A percentile compares a stretch with the other conserved stretches of the same genome.
Evolutionary conservation across 192 early-diverging fungal genomes (phyloP).

Genomic region (Geosiphon pyriformis): DNA sequence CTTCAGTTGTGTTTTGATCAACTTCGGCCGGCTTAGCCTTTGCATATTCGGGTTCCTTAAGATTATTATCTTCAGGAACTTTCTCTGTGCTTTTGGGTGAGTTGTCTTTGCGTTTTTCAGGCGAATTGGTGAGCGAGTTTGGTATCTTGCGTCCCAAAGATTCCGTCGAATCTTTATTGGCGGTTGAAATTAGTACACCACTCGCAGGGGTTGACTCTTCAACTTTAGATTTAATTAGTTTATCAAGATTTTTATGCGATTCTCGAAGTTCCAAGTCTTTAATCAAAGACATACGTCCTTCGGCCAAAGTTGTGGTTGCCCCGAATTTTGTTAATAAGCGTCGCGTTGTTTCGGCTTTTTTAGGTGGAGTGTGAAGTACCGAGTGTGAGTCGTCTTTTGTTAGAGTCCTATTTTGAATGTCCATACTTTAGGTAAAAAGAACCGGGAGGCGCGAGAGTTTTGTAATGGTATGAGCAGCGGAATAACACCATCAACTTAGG

Average conservation of each 20-base stretch:
- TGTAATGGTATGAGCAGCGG: too few relatives aligned
- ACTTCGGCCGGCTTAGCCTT: neutral
- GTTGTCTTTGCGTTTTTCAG: too few relatives aligned
- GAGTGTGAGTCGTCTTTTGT: neutral
- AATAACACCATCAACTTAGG: too few relatives aligned
- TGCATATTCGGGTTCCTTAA: slow-evolving; percentile 8
- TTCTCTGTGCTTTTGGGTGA: too few relatives aligned
- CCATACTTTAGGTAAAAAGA: too few relatives aligned
- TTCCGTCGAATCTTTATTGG: too few relatives aligned
- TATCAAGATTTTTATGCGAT: neutral
- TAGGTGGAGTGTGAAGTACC: neutral
- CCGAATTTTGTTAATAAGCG: neutral
- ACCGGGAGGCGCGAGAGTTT: too few relatives aligned
- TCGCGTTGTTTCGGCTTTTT: neutral
- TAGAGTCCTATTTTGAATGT: neutral
- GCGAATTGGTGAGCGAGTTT: too few relatives aligned
- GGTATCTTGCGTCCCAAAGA: too few relatives aligned
- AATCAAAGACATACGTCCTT: neutral
- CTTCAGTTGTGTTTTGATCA: slow-evolving; percentile 21
- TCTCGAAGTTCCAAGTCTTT: neutral
- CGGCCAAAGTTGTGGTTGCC: neutral
- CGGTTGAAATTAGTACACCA: too few relatives aligned
- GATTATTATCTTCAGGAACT: neutral
- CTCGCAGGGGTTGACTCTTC: too few relatives aligned
- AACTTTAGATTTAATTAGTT: neutral